Evolutionary conservation across 495 filamentous ascomycete genomes (phyloP).

Genomic region (Neurospora tetraspora): DNA sequence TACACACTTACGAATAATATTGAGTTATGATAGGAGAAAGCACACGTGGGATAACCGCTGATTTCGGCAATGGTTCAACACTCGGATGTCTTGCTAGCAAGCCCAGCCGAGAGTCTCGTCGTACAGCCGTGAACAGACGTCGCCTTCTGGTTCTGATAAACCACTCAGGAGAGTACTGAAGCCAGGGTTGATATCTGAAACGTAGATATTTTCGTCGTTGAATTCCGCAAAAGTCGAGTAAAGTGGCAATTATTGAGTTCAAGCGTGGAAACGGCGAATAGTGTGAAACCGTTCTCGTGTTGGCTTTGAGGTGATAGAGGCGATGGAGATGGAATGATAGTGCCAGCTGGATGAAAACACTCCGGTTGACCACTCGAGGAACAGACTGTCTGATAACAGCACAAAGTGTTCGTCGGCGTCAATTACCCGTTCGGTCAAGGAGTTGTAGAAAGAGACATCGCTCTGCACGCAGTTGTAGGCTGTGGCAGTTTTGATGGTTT

Average conservation of each 20-base stretch:
- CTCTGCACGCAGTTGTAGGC: background rate
- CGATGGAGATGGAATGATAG: background rate
- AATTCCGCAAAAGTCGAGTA: background rate
- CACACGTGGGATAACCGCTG: background rate
- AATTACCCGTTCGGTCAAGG: background rate
- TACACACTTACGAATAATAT: background rate
- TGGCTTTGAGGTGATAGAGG: background rate
- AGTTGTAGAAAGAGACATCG: background rate
- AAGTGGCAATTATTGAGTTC: background rate
- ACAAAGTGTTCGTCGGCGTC: background rate
- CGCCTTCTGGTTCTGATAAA: background rate
- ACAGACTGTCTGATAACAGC: slow-evolving; percentile 6
- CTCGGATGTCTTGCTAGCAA: background rate
- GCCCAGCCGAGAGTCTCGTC: background rate
- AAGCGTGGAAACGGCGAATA: background rate
- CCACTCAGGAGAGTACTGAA: background rate
- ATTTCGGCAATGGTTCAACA: background rate
- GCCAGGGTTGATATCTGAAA: background rate
- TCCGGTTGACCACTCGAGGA: slow-evolving; percentile 2
- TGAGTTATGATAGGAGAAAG: background rate
- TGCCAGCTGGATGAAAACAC: background rate
- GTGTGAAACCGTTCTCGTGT: background rate
- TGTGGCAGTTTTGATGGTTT: background rate
- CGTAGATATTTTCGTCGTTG: background rate
- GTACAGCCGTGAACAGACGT: background rate